Conservation (phyloP, 2,329 filamentous ascomycete genomes). For the Tolypocladium ovalisporum region DNA sequence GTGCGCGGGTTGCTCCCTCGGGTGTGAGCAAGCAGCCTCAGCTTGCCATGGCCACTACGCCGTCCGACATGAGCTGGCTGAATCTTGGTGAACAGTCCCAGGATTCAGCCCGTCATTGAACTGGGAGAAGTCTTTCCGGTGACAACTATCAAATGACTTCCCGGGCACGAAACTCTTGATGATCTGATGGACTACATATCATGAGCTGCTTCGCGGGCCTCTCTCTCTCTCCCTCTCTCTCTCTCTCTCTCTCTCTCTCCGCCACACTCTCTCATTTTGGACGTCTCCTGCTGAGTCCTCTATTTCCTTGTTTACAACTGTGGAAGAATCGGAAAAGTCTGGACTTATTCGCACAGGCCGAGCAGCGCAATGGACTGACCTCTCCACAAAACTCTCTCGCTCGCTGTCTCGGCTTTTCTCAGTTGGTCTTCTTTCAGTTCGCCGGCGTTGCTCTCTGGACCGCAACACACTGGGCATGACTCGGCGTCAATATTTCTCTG, state of each 20-base stretch:
- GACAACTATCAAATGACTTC: background rate
- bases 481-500: conserved; percentile 16
- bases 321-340: background rate
- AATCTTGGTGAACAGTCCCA: conserved; percentile 48
- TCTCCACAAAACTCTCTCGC: background rate
- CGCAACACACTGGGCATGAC: conserved; percentile 13
- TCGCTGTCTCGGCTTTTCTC: background rate
- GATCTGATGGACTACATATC: background rate
- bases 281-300: background rate
- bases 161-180: background rate
- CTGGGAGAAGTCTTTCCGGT: background rate
- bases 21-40: conserved; percentile 38
- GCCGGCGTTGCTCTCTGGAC: background rate
- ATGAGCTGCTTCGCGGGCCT: background rate
- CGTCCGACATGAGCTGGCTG: conserved; percentile 70
- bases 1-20: conserved; percentile 18
- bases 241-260: background rate
- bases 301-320: background rate
- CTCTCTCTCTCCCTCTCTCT: background rate
- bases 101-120: conserved; percentile 9
- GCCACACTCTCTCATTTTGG: background rate
- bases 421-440: too few species aligned
- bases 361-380: background rate
- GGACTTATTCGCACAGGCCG: conserved; percentile 3
- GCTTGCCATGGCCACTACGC: conserved; percentile 35